These are phyloP conservation scores for Mortierella sp. DNA, from an alignment of 371 early-diverging fungal species.

Conservation along the genomic window DNA sequence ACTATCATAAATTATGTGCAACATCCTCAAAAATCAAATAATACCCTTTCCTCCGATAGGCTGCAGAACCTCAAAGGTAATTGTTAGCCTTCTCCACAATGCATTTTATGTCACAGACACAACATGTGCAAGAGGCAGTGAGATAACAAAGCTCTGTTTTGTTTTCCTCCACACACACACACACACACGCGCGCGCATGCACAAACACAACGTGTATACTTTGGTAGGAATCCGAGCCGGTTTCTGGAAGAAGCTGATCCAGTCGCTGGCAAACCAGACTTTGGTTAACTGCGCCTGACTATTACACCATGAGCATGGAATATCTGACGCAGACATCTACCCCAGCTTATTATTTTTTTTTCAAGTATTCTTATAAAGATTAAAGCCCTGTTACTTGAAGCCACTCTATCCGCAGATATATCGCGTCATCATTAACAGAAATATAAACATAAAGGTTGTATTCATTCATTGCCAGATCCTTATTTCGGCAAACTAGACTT, in stretches of 20 bases:
- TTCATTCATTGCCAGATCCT: too few relatives aligned
- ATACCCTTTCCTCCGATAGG: background rate
- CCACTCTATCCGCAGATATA: too few relatives aligned
- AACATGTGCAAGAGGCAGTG: too few relatives aligned
- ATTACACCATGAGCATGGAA: too few relatives aligned
- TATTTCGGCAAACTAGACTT: background rate
- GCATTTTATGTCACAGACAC: background rate
- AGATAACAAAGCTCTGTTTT: background rate
- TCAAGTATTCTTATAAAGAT: too few relatives aligned
- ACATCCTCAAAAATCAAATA: too few relatives aligned
- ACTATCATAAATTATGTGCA: background rate
- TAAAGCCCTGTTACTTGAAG: background rate
- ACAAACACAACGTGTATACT: background rate
- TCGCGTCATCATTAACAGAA: background rate
- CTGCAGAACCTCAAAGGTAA: background rate
- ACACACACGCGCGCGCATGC: too few relatives aligned
- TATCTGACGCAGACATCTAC: too few relatives aligned
- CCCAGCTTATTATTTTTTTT: too few relatives aligned
- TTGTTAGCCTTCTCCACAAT: background rate
- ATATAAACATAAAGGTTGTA: background rate
- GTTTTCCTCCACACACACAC: background rate
- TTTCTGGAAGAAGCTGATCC: background rate
- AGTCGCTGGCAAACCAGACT: background rate
- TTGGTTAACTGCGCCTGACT: too few relatives aligned
- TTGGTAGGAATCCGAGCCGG: background rate